A percentile compares a stretch with the other conserved stretches of the same genome.
These are phyloP conservation scores for Phialemoniopsis sp. DNA, from an alignment of 2,329 filamentous ascomycete genomes.

Conservation along the genomic window DNA sequence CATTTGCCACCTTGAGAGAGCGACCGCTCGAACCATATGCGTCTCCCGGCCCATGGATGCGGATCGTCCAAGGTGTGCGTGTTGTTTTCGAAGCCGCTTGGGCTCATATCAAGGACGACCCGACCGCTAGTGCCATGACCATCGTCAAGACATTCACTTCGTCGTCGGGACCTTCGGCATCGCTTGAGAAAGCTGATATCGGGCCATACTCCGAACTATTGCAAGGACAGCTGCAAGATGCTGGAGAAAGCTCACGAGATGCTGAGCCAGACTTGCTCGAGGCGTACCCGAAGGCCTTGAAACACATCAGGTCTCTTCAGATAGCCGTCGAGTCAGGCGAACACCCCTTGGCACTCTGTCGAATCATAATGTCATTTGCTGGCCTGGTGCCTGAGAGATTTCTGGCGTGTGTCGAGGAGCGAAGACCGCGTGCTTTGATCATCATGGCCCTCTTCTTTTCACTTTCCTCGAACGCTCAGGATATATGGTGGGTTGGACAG, in stretches of 20 bases:
- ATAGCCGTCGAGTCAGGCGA: conserved; percentile 1
- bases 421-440: conserved; percentile 13
- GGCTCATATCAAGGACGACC: too few relatives aligned
- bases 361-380: conserved; percentile 12
- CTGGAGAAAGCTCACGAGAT: neutral
- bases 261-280: too few relatives aligned
- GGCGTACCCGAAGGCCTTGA: too few relatives aligned
- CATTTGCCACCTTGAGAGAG: conserved; percentile 5
- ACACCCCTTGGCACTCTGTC: conserved; percentile 7
- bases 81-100: conserved; percentile 7
- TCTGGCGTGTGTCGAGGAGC: conserved; percentile 9
- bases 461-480: neutral
- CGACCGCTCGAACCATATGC: conserved; percentile 13
- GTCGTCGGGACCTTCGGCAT: too few relatives aligned
- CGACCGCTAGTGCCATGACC: too few relatives aligned
- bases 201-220: too few relatives aligned
- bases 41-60: conserved; percentile 16
- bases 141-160: too few relatives aligned
- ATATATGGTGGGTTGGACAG: conserved; percentile 3
- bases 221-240: neutral
- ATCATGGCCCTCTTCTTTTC: conserved; percentile 18
- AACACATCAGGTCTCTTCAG: too few relatives aligned
- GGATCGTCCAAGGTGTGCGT: conserved; percentile 15
- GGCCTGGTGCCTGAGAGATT: conserved; percentile 11
- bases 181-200: too few relatives aligned